Percentiles rank a stretch among this genome's conserved stretches.
These are phyloP conservation scores for Phaeosphaeria sp. DNA, from an alignment of 2,329 filamentous ascomycete species.

Conservation along the genomic window DNA sequence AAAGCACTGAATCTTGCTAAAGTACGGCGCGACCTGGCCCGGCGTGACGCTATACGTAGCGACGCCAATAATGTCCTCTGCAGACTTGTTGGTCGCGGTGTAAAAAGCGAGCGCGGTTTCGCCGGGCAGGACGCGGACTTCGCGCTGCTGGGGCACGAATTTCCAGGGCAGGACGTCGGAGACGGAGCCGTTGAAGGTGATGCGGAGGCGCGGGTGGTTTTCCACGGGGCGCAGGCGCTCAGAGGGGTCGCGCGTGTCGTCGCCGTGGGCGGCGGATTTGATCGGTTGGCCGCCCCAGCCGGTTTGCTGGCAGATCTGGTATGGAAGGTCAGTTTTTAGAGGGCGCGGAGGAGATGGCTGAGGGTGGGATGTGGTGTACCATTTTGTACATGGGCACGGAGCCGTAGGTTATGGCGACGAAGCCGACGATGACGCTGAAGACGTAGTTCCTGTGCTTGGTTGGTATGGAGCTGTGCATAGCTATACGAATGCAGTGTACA, in stretches of 20 bases:
- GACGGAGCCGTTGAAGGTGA: slow-evolving; percentile 95
- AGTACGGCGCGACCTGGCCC: slow-evolving; percentile 93
- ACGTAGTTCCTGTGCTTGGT: slow-evolving; percentile 68
- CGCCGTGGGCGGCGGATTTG: slow-evolving; percentile 74
- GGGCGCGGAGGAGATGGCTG: slow-evolving; percentile 6
- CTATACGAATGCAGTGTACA: slow-evolving; percentile 52
- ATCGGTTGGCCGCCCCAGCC: slow-evolving; percentile 94
- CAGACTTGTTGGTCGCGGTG: slow-evolving; percentile 89
- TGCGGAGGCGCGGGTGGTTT: slow-evolving; percentile 81
- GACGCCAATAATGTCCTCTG: slow-evolving; percentile 94
- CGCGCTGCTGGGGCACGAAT: slow-evolving; percentile 93
- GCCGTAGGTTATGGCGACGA: slow-evolving; percentile 80
- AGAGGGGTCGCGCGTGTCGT: slow-evolving; percentile 68
- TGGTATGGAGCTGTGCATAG: slow-evolving; percentile 1
- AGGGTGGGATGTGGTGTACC: slow-evolving; percentile 55
- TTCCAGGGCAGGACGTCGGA: slow-evolving; percentile 98
- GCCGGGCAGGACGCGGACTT: slow-evolving; percentile 92
- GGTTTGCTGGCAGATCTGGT: slow-evolving; percentile 79
- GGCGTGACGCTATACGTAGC: slow-evolving; percentile 98
- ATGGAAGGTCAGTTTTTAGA: neutral
- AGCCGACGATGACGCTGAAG: slow-evolving; percentile 78
- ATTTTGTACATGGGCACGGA: slow-evolving; percentile 89
- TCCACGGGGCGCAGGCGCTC: slow-evolving; percentile 81
- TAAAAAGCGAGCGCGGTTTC: slow-evolving; percentile 98
- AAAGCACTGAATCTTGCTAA: slow-evolving; percentile 99